These are phyloP conservation scores for Penicillium sp. DNA, from an alignment of 2,329 filamentous ascomycete genomes.

Conservation along the genomic window DNA sequence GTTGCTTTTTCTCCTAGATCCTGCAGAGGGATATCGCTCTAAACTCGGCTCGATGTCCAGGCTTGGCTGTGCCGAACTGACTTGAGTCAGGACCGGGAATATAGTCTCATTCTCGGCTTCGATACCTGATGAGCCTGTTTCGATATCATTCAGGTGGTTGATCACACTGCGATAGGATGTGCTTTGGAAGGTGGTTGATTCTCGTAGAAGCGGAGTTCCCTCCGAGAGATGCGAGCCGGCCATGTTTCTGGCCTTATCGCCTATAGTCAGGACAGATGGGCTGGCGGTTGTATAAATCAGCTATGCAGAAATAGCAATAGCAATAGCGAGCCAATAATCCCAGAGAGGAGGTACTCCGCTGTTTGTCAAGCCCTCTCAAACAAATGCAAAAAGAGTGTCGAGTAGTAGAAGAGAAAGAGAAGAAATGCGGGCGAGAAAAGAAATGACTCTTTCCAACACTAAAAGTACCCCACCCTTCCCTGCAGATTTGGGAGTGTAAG, in stretches of 20 bases:
- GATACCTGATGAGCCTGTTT: slow-evolving; percentile 13
- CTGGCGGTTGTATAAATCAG: background rate
- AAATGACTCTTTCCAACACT: slow-evolving; percentile 3
- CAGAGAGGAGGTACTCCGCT: background rate
- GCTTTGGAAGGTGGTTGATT: slow-evolving; percentile 15
- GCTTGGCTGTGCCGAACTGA: slow-evolving; percentile 36
- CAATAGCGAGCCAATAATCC: background rate
- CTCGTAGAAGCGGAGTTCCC: slow-evolving; percentile 28
- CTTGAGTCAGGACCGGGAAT: slow-evolving; percentile 30
- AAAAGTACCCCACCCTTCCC: background rate
- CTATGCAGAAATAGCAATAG: background rate
- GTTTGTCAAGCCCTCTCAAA: background rate
- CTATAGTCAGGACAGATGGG: slow-evolving; percentile 7
- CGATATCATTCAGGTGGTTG: slow-evolving; percentile 14
- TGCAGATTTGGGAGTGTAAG: background rate
- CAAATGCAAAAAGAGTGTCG: background rate
- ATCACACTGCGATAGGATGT: slow-evolving; percentile 17
- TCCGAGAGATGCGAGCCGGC: slow-evolving; percentile 19
- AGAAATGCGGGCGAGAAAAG: background rate
- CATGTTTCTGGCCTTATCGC: background rate
- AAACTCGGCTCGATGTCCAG: slow-evolving; percentile 37
- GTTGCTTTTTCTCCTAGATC: slow-evolving; percentile 20
- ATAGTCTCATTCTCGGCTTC: slow-evolving; percentile 30
- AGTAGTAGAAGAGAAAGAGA: background rate
- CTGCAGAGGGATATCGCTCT: slow-evolving; percentile 30